phyloP scores from a whole-genome alignment of 345 rosid species.

The Eucalyptus regnans region DNA sequence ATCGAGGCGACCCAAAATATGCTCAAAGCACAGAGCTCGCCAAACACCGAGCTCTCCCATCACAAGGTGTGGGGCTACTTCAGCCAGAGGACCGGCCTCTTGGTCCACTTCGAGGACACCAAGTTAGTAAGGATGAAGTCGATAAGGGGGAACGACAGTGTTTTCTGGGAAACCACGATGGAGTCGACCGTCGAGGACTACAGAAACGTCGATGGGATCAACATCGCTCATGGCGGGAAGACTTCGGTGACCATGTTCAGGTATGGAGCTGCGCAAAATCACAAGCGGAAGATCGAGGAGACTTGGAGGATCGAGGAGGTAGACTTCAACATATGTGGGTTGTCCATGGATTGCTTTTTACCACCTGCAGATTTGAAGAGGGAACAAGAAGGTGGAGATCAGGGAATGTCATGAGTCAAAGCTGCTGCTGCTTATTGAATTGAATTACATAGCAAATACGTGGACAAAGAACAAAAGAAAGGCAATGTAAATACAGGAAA shows the following conservation, averaged over 20 bases:
- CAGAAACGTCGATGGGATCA: slow-evolving; percentile 44
- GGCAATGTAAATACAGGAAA: neutral
- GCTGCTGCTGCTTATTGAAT: neutral
- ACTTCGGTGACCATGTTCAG: slow-evolving; percentile 51
- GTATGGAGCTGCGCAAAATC: slow-evolving; percentile 50
- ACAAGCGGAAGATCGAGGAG: slow-evolving; percentile 76
- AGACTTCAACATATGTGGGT: slow-evolving; percentile 73
- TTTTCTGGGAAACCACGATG: slow-evolving; percentile 82
- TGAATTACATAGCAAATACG: neutral
- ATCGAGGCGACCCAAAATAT: slow-evolving; percentile 36
- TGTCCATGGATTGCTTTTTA: slow-evolving; percentile 63
- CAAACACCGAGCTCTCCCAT: slow-evolving; percentile 62
- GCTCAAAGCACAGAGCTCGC: slow-evolving; percentile 56
- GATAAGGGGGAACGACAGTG: slow-evolving; percentile 17
- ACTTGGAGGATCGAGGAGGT: slow-evolving; percentile 89
- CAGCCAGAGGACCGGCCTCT: slow-evolving; percentile 82
- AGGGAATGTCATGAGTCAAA: neutral
- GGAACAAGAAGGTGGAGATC: slow-evolving; percentile 22
- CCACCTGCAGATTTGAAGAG: slow-evolving; percentile 81
- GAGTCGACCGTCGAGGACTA: slow-evolving; percentile 62
- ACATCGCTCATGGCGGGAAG: slow-evolving; percentile 69
- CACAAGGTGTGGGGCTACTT: slow-evolving; percentile 90
- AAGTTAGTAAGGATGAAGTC: slow-evolving; percentile 62
- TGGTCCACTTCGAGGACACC: slow-evolving; percentile 60
- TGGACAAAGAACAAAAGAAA: neutral